A percentile compares a stretch with the other conserved stretches of the same genome.
Conservation (phyloP, 208 protist genomes). For the Trypanosoma caninum region DNA sequence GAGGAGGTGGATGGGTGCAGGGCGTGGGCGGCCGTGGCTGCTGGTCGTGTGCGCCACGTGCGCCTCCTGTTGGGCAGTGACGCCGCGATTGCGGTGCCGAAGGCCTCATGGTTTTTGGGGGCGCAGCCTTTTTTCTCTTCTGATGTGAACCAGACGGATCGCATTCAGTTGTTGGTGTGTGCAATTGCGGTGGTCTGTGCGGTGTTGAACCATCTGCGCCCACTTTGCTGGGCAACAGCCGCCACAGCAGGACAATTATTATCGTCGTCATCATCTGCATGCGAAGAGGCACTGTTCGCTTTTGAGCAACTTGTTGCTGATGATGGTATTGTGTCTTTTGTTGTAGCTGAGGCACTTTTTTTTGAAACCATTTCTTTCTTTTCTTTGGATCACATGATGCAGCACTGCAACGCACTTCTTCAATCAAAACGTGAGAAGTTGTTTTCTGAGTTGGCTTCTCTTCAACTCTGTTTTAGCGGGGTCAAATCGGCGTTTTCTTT, state of each 20-base stretch:
- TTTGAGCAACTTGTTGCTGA: constrained; percentile 1
- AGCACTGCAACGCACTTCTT: background rate
- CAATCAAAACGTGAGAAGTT: background rate
- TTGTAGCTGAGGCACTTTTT: constrained; percentile 1
- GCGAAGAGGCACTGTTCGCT: background rate
- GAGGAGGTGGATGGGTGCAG: constrained; percentile 22
- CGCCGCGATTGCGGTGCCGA: background rate
- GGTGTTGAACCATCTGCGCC: constrained; percentile 14
- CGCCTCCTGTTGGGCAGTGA: background rate
- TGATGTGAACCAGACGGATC: background rate
- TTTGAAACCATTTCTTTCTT: background rate
- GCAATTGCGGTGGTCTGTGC: constrained; percentile 7
- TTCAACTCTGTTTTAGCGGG: background rate
- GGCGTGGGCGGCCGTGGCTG: constrained; percentile 1
- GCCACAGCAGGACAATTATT: background rate
- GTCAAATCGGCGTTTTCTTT: background rate
- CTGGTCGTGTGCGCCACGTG: background rate
- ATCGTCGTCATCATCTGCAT: background rate
- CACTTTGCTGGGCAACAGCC: background rate
- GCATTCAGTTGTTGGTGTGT: background rate
- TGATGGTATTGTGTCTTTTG: constrained; percentile 1
- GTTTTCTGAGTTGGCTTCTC: background rate
- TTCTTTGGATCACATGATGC: background rate
- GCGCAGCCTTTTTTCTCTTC: background rate
- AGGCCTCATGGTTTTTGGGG: background rate